Conservation (phyloP, 2,329 filamentous ascomycete genomes). For the Diaporthe sp. region DNA sequence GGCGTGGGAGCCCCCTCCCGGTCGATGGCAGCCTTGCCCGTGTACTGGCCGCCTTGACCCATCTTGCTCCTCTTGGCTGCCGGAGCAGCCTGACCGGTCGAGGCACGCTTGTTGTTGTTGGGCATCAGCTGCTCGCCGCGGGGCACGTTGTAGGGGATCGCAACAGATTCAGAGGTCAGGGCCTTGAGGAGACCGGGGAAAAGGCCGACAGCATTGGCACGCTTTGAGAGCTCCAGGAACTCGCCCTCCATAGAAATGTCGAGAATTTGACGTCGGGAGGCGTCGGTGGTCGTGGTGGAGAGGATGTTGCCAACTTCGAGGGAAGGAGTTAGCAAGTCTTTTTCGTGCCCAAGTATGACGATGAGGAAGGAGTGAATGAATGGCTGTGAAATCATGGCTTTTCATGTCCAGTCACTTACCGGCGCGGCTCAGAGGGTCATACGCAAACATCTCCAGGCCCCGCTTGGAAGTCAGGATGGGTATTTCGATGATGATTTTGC, state of each 20-base stretch:
- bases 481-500: background rate
- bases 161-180: background rate
- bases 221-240: background rate
- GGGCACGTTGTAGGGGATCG: background rate
- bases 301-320: conserved; percentile 25
- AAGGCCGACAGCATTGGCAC: background rate
- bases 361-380: too few species aligned
- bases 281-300: background rate
- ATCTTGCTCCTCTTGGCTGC: background rate
- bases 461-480: background rate
- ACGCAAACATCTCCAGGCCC: background rate
- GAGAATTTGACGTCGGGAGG: background rate
- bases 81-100: background rate
- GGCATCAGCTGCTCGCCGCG: background rate
- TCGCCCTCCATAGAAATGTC: background rate
- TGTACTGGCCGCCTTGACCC: background rate
- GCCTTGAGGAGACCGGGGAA: background rate
- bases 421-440: conserved; percentile 26
- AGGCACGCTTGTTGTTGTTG: background rate
- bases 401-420: background rate
- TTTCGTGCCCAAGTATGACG: fast-evolving
- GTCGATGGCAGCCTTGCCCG: background rate
- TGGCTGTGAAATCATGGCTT: too few species aligned
- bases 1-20: background rate
- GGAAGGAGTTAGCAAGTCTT: background rate